Percentiles rank a stretch among this genome's conserved stretches.
Evolutionary conservation across 371 early-diverging fungal species (phyloP).

Genomic region (Mortierella sp.): DNA sequence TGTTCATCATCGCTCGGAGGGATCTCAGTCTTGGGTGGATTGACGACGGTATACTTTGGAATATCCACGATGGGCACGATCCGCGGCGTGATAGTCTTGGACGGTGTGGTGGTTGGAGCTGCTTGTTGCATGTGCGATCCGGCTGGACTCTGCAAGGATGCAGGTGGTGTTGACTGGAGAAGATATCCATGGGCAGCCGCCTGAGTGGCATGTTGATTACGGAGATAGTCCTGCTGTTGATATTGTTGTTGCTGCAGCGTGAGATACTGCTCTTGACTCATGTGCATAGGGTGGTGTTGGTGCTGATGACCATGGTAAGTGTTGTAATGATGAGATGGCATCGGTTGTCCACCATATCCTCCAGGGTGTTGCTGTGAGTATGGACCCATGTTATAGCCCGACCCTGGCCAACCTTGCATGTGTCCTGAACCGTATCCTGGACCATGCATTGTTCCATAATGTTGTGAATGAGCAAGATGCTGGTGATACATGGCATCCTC

Average conservation of each 20-base stretch:
- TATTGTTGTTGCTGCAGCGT: conserved; percentile 30
- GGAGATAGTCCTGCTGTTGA: conserved; percentile 30
- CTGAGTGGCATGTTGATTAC: conserved; percentile 26
- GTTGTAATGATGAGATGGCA: conserved; percentile 15
- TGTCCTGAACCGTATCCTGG: background rate
- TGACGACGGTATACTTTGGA: conserved; percentile 30
- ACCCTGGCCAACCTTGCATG: conserved; percentile 12
- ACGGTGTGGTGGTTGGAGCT: conserved; percentile 1
- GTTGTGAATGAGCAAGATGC: background rate
- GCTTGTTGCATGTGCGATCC: conserved; percentile 8
- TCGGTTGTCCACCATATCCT: conserved; percentile 21
- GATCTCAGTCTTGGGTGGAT: conserved; percentile 39
- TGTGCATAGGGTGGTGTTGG: conserved; percentile 15
- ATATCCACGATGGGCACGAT: conserved; percentile 44
- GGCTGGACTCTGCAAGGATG: background rate
- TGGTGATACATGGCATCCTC: conserved; percentile 12
- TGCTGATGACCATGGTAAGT: conserved; percentile 10
- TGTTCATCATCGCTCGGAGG: background rate
- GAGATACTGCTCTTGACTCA: conserved; percentile 30
- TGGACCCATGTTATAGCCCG: conserved; percentile 21
- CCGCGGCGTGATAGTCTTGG: conserved; percentile 41
- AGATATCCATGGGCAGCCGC: conserved; percentile 45
- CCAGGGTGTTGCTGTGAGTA: conserved; percentile 18
- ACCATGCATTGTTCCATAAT: background rate
- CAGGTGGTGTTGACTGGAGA: background rate